These are phyloP conservation scores for Halophytophthora polymorphica DNA, from an alignment of 352 stramenopile genomes.

Conservation along the genomic window DNA sequence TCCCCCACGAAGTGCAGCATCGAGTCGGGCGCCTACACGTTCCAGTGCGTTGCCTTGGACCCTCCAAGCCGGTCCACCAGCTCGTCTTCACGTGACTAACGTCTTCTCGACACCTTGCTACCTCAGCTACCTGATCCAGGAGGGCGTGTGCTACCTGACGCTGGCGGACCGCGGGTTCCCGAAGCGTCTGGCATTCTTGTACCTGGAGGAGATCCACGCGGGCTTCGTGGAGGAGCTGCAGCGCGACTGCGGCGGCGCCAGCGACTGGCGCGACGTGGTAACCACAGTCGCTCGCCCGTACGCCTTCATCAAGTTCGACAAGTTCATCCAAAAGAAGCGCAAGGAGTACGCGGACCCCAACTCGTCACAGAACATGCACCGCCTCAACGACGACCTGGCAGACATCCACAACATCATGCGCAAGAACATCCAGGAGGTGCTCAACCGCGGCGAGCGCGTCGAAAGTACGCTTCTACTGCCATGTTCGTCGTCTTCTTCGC, in stretches of 20 bases:
- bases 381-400: constrained; percentile 96
- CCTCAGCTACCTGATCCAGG: constrained; percentile 94
- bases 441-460: constrained; percentile 88
- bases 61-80: too few species aligned
- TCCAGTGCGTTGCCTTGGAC: constrained; percentile 78
- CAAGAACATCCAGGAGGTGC: constrained; percentile 96
- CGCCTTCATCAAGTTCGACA: constrained; percentile 99
- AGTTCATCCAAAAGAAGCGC: constrained; percentile 97
- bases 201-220: constrained; percentile 94
- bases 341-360: constrained; percentile 97
- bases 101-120: constrained; percentile 14
- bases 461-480: constrained; percentile 67
- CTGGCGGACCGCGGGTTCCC: constrained; percentile 95
- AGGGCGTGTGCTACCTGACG: constrained; percentile 97
- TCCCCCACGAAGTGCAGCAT: constrained; percentile 94
- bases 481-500: too few species aligned
- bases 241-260: constrained; percentile 88
- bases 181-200: constrained; percentile 97
- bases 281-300: constrained; percentile 96
- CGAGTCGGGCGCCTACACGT: constrained; percentile 89
- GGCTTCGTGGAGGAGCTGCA: constrained; percentile 94
- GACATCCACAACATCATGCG: constrained; percentile 99
- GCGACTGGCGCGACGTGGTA: constrained; percentile 89
- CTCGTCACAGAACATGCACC: constrained; percentile 93
- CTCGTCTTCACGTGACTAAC: constrained; percentile 16